Evolutionary conservation across 352 stramenopile species (phyloP).

Genomic region (Phytophthora melonis): DNA sequence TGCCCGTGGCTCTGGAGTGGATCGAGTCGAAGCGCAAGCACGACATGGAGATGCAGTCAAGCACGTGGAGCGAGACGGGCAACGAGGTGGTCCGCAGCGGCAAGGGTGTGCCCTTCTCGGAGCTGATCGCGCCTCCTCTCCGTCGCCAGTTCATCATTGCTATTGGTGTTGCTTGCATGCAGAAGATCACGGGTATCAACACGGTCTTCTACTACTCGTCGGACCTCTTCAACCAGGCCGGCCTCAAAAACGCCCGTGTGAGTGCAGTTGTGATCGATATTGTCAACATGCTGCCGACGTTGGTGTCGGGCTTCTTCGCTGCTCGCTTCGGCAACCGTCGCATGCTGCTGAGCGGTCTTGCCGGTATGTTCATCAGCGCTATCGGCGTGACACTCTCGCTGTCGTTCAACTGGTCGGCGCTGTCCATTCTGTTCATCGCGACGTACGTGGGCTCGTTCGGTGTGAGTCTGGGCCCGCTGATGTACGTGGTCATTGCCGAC

Average conservation of each 20-base stretch:
- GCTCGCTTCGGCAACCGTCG: constrained; percentile 43
- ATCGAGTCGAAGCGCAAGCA: constrained; percentile 50
- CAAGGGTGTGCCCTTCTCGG: constrained; percentile 41
- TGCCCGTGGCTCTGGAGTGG: constrained; percentile 46
- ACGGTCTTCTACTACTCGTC: constrained; percentile 68
- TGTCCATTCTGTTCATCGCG: constrained; percentile 53
- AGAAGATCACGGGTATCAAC: constrained; percentile 69
- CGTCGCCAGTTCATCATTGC: constrained; percentile 53
- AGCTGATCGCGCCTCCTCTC: constrained; percentile 36
- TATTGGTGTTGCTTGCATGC: constrained; percentile 40
- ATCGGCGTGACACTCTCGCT: constrained; percentile 52
- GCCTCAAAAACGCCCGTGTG: constrained; percentile 43
- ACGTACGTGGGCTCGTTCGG: constrained; percentile 44
- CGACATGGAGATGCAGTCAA: constrained; percentile 44
- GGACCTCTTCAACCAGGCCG: constrained; percentile 46
- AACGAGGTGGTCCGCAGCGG: constrained; percentile 42
- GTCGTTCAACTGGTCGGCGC: constrained; percentile 30
- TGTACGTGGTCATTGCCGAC: constrained; percentile 57
- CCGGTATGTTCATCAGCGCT: constrained; percentile 47
- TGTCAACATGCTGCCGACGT: constrained; percentile 48
- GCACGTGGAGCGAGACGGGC: constrained; percentile 35
- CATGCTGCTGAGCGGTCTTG: constrained; percentile 45
- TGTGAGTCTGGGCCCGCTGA: constrained; percentile 44
- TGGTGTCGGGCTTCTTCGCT: constrained; percentile 42
- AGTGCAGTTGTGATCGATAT: constrained; percentile 49